These are phyloP conservation scores for Ambrosiella beaveri DNA, from an alignment of 2,329 filamentous ascomycete species.

Conservation along the genomic window DNA sequence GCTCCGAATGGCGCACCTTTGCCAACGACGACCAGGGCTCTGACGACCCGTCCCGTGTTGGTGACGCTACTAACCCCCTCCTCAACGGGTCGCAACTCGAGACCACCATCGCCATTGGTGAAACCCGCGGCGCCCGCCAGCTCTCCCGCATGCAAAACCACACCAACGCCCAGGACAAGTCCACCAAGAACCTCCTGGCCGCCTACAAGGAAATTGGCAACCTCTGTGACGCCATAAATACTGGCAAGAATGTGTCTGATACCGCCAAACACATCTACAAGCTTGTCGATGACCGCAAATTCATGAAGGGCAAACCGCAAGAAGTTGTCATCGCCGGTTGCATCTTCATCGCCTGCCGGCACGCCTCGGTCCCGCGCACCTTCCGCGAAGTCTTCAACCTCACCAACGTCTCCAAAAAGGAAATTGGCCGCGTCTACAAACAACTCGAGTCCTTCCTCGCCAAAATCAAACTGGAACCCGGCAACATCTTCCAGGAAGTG, in stretches of 20 bases:
- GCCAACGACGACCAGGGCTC: constrained; percentile 94
- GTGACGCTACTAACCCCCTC: constrained; percentile 79
- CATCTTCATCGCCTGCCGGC: constrained; percentile 93
- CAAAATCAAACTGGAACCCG: constrained; percentile 47
- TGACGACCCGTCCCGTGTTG: constrained; percentile 95
- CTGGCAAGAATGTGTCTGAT: constrained; percentile 66
- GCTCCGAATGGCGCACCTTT: constrained; percentile 97
- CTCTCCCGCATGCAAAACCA: constrained; percentile 75
- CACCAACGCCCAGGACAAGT: constrained; percentile 64
- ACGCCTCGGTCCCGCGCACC: constrained; percentile 69
- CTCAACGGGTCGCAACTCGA: constrained; percentile 80
- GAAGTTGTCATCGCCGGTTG: constrained; percentile 90
- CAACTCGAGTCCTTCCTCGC: constrained; percentile 74
- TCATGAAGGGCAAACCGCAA: constrained; percentile 88
- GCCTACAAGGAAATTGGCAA: constrained; percentile 83
- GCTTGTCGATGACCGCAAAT: constrained; percentile 76
- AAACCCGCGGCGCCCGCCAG: constrained; percentile 53
- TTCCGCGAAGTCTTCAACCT: constrained; percentile 90
- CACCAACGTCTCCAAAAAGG: constrained; percentile 90
- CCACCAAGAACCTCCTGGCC: constrained; percentile 60
- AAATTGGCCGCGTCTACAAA: constrained; percentile 94
- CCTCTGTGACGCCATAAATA: constrained; percentile 69
- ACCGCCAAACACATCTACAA: constrained; percentile 93
- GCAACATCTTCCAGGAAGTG: constrained; percentile 24
- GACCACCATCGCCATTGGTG: constrained; percentile 72